These are phyloP conservation scores for Sparassis latifolia DNA, from an alignment of 1,284 basidiomycete genomes.

Conservation along the genomic window DNA sequence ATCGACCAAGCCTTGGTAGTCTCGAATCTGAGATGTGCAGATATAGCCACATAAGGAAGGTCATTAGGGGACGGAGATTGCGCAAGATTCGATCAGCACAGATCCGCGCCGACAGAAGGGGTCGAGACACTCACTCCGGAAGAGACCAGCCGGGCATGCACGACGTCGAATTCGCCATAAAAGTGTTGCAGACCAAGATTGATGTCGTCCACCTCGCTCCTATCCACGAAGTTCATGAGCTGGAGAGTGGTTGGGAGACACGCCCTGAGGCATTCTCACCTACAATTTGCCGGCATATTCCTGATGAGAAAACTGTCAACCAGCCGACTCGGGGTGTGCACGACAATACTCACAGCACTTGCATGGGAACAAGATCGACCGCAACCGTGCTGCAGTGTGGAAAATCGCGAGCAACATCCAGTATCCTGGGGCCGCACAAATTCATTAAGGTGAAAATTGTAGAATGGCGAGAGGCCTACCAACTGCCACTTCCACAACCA, in stretches of 20 bases:
- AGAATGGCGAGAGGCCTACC: constrained; percentile 35
- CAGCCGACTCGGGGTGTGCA: constrained; percentile 1
- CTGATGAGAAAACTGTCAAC: constrained; percentile 25
- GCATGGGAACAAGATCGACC: constrained; percentile 74
- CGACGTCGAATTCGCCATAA: constrained; percentile 68
- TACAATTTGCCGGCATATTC: constrained; percentile 61
- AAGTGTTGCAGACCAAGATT: constrained; percentile 78
- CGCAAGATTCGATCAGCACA: constrained; percentile 10
- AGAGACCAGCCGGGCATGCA: constrained; percentile 62
- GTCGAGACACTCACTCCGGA: constrained; percentile 49
- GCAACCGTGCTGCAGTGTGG: constrained; percentile 62
- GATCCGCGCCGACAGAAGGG: constrained; percentile 1
- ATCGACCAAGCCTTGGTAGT: constrained; percentile 59
- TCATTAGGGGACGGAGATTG: constrained; percentile 18
- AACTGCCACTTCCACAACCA: constrained; percentile 72
- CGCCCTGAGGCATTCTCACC: constrained; percentile 34
- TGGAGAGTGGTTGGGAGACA: constrained; percentile 4
- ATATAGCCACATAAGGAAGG: constrained; percentile 7
- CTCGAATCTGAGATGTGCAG: constrained; percentile 47
- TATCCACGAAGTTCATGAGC: constrained; percentile 19
- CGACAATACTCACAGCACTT: constrained; percentile 44
- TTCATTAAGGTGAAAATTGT: too few relatives aligned
- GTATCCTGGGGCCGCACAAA: constrained; percentile 44
- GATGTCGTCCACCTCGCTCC: constrained; percentile 77
- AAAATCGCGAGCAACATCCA: constrained; percentile 66